phyloP scores from a whole-genome alignment of 1,284 basidiomycete species.

The Papiliotrema flavescens region DNA sequence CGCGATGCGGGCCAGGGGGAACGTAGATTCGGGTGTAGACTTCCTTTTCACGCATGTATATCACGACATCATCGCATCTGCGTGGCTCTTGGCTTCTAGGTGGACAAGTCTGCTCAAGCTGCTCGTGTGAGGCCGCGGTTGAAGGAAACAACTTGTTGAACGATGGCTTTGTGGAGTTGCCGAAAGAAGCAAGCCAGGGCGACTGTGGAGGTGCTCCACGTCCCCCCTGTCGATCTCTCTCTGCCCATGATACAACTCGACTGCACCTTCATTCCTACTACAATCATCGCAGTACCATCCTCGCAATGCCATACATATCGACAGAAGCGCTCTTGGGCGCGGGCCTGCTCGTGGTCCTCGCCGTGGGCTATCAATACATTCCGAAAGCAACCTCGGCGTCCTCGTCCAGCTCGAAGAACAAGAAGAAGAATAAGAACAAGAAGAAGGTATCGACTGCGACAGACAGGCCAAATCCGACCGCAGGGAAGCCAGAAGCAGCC shows the following conservation, averaged over 20 bases:
- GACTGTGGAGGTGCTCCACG: too few species aligned
- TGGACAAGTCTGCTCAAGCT: too few species aligned
- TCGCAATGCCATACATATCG: constrained; percentile 44
- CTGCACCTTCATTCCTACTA: too few species aligned
- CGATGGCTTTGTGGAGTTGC: too few species aligned
- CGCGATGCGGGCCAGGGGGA: neutral
- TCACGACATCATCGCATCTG: neutral
- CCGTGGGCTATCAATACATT: constrained; percentile 35
- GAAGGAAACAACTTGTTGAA: too few species aligned
- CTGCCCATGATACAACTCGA: too few species aligned
- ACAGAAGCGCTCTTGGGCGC: constrained; percentile 42
- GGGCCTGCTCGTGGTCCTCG: constrained; percentile 34
- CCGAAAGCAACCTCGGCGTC: constrained; percentile 5
- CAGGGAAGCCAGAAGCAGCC: neutral
- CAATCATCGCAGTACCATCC: too few species aligned
- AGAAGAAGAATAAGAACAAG: constrained; percentile 36
- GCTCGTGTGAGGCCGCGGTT: too few species aligned
- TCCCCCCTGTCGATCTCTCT: too few species aligned
- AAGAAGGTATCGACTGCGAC: neutral
- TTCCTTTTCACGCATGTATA: neutral
- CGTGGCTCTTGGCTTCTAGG: too few species aligned
- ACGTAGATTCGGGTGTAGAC: neutral
- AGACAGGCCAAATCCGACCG: neutral
- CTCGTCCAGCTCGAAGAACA: constrained; percentile 18
- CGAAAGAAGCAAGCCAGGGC: too few species aligned